Evolutionary conservation across 2,329 filamentous ascomycete genomes (phyloP), one percentile per base, ranked within the genome.

Genomic region (Trichophyton verrucosum): DNA sequence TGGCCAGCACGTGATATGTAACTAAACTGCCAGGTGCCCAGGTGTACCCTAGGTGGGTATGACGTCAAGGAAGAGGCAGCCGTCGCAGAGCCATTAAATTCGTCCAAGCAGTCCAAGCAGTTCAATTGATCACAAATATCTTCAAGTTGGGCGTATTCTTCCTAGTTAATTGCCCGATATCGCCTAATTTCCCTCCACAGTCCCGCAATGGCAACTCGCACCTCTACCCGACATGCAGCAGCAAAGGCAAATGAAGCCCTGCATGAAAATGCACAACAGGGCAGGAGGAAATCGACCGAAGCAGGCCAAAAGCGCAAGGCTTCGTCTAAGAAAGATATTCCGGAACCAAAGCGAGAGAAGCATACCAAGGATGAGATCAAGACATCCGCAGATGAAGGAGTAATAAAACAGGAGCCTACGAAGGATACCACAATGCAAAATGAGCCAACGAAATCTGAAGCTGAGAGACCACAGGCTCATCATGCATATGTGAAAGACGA

Each of bases 221-320:
- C 73, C 49, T 78, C 76, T 3, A 71, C 74, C 15, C 74, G 76
- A 36, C 69, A 75, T 62, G 75, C 75, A 3, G 75, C 75, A 7
- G 70, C 71, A 57, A 76, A 76, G 65, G 75, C 75, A 36, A 76
- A 76, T 60, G 69, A 76, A 63, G 73, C 75, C 72, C 74, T 61
- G 62, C 70, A 56, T 55, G 67, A 66, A 62, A 69, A 67, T 60
- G 66, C 67, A 53, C 73, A 70, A 60, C 65, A 61, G 27, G 69
- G 68, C 53, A 65, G 65, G 33, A 68, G 65, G 60, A 64, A 67
- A 24, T 24, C 55, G 7, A 30, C 68, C 8, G 49, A 24, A 24
- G 65, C 70, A 24, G 69, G 70, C n/a, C 66, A 68, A 11, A 77
- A 78, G 61, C 75, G 76, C 47, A 78, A 76, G 65, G 72, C 68